phyloP scores from a whole-genome alignment of 805 yeast genomes.

The Starmerella potacharoeniae region DNA sequence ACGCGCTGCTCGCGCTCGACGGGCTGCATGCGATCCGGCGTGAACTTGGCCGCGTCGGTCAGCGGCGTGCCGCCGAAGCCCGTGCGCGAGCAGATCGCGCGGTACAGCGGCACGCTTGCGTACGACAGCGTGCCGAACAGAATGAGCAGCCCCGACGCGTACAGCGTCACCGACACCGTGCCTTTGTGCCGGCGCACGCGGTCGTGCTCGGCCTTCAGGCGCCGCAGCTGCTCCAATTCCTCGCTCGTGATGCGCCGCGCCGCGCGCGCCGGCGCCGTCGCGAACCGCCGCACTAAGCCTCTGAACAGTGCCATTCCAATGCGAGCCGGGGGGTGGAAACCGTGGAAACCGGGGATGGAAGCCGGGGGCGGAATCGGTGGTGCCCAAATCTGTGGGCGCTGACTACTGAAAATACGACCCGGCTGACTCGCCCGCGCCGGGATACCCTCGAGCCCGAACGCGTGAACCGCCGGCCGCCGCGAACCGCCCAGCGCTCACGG shows the following conservation, averaged over 20 bases:
- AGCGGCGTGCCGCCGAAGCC: conserved; percentile 96
- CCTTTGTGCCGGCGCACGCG: conserved; percentile 11
- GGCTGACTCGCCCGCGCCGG: neutral
- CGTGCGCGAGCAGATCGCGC: conserved; percentile 85
- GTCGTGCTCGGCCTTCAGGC: conserved; percentile 8
- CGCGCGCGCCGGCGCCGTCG: conserved; percentile 5
- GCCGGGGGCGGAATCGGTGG: no score
- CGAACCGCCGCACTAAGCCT: neutral
- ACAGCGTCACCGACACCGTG: conserved; percentile 20
- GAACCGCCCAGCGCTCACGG: no score
- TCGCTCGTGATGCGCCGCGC: conserved; percentile 8
- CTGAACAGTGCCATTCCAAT: no score
- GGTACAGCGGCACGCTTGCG: conserved; percentile 84
- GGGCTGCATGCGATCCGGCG: conserved; percentile 78
- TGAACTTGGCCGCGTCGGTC: conserved; percentile 68
- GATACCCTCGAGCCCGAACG: neutral
- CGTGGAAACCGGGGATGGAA: no score
- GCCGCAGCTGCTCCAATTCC: conserved; percentile 13
- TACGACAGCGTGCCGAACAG: conserved; percentile 49
- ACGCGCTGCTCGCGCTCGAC: conserved; percentile 76
- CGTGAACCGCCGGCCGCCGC: neutral
- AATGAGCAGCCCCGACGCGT: conserved; percentile 19
- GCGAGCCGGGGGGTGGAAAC: no score
- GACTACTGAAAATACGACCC: no score
- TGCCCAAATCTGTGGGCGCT: no score